Base-by-base conservation (phyloP, 441 rosid species). In the Aleurites moluccanus region DNA sequence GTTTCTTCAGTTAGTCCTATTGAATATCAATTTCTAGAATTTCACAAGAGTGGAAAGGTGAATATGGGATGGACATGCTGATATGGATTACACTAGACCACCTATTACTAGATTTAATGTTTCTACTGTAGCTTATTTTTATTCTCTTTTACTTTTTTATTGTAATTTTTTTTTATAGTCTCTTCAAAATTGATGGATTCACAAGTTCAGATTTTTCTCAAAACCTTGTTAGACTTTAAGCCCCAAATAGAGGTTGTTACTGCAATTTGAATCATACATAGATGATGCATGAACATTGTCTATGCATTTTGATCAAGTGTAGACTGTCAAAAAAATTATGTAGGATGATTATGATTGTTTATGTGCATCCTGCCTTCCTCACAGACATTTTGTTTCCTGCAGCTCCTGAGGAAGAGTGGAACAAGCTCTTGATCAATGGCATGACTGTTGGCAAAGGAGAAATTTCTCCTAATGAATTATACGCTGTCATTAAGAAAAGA, bases 331-430 rank as follows among this genome's bases (percentile, higher is more conserved):
- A 63, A 18, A 35, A 55, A 25, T 3, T 25, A 18, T 16, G 27
- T 25, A 33, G 18, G 64, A 55, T 38, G 20, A 20, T 10, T 47
- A 21, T 65, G 33, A 40, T 59, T 30, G 18, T 23, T 40, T 38
- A 65, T 60, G 49, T 42, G 65, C 8, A 63, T 68, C 27, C 14
- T 42, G 59, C 23, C 28, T 63, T 8, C 45, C 50, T 64, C 33
- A 49, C 21, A 25, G 18, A 67, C 27, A 40, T 60, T 67, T 64
- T 69, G 56, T 72, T 28, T 74, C 55, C 9, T 80, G 82, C 88
- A 95, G 98, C 94, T 87, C 93, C 98, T 8, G 93, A 90, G 82
- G 96, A 88, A 80, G 85, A 88, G 70, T 92, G 99, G 97, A 94
- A 87, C 83, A 92, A 75, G 78, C 83, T 90, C 69, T 83, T 92